Conservation (phyloP, 768 basidiomycete genomes). For the Kwoniella dendrophila region DNA sequence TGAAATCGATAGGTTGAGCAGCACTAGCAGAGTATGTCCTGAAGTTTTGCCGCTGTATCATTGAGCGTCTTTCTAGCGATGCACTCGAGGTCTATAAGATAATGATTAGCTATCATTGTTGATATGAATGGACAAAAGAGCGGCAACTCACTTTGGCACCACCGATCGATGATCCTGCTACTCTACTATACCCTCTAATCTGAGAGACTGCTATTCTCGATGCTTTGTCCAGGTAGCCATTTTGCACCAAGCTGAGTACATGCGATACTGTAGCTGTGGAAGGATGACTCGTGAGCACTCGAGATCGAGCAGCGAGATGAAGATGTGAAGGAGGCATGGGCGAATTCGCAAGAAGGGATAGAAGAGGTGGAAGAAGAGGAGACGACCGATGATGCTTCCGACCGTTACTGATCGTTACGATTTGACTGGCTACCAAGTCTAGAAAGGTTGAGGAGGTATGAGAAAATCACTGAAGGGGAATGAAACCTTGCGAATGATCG, state of each 20-base stretch:
- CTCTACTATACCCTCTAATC: slow-evolving; percentile 11
- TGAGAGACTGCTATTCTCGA: slow-evolving; percentile 7
- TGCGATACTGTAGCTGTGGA: slow-evolving; percentile 9
- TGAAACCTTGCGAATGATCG: too few relatives aligned
- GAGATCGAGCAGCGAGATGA: slow-evolving; percentile 5
- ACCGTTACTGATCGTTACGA: neutral
- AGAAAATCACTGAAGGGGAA: too few relatives aligned
- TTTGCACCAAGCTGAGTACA: slow-evolving; percentile 14
- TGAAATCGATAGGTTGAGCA: slow-evolving; percentile 10
- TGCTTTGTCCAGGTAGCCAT: slow-evolving; percentile 16
- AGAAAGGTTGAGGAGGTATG: neutral
- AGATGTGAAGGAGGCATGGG: slow-evolving; percentile 2
- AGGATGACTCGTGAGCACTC: neutral
- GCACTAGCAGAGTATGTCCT: slow-evolving; percentile 20
- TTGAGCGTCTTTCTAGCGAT: slow-evolving; percentile 6
- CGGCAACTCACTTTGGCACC: neutral
- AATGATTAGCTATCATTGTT: neutral
- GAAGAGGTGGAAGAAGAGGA: neutral
- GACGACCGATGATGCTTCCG: neutral
- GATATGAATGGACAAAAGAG: neutral
- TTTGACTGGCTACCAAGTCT: too few relatives aligned
- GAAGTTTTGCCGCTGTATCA: slow-evolving; percentile 1
- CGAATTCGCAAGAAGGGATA: neutral
- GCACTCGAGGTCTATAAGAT: neutral
- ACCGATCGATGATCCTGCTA: slow-evolving; percentile 10